A percentile compares a stretch with the other conserved stretches of the same genome.
Conservation (phyloP, 1,284 basidiomycete species). For the Rhodotorula sp. region DNA sequence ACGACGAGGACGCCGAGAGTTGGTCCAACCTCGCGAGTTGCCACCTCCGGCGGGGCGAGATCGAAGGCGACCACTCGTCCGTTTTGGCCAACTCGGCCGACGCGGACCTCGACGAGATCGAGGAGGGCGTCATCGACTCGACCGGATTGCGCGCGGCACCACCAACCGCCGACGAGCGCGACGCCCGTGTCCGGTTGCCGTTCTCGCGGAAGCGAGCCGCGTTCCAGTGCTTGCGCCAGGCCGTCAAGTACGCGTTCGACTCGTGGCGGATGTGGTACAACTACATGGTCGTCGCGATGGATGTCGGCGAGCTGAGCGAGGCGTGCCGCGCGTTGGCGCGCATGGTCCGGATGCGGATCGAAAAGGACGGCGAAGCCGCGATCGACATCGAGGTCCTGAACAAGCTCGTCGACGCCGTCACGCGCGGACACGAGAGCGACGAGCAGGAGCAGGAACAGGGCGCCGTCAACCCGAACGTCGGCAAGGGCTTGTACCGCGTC, state of each 20-base stretch:
- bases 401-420: constrained; percentile 80
- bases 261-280: constrained; percentile 99
- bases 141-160: constrained; percentile 10
- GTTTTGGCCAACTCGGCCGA: constrained; percentile 27
- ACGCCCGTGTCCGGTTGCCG: constrained; percentile 26
- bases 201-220: constrained; percentile 67
- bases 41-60: constrained; percentile 74
- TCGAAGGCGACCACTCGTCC: constrained; percentile 34
- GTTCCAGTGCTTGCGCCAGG: constrained; percentile 89
- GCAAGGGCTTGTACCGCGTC: constrained; percentile 61
- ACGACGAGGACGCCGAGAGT: constrained; percentile 94
- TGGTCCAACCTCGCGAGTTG: constrained; percentile 98
- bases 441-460: constrained; percentile 41
- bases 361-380: constrained; percentile 60
- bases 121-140: constrained; percentile 38
- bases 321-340: constrained; percentile 78
- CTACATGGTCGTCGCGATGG: constrained; percentile 91
- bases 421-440: constrained; percentile 52
- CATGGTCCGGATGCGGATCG: constrained; percentile 75
- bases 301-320: constrained; percentile 88
- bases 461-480: constrained; percentile 59
- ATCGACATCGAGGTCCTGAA: constrained; percentile 85
- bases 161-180: constrained; percentile 31
- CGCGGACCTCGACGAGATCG: constrained; percentile 18
- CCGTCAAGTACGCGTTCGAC: constrained; percentile 76